A percentile compares a stretch with the other conserved stretches of the same genome.
These are phyloP conservation scores for Penicillium simplicissimum DNA, from an alignment of 495 filamentous ascomycete species.

Conservation along the genomic window DNA sequence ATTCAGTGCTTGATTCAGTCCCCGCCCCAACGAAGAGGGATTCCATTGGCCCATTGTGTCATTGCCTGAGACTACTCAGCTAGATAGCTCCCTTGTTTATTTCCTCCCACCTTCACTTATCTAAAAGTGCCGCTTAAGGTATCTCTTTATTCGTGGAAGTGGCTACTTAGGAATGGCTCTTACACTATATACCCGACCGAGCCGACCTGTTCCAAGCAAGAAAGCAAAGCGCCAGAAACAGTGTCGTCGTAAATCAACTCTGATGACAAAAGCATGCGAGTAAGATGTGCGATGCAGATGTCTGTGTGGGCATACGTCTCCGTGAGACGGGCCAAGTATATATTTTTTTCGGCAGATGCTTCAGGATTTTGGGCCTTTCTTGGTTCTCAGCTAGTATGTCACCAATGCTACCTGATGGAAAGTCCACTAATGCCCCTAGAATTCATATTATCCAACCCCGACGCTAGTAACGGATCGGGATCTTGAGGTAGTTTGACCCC, in stretches of 20 bases:
- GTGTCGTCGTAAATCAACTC: background rate
- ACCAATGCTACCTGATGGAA: background rate
- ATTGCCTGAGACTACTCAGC: background rate
- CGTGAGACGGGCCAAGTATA: background rate
- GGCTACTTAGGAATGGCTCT: background rate
- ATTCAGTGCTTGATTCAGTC: no score
- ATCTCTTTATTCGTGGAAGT: background rate
- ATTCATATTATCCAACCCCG: background rate
- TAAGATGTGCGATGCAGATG: background rate
- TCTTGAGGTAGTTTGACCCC: background rate
- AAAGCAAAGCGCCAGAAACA: background rate
- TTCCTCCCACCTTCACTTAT: background rate
- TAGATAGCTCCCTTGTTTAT: background rate
- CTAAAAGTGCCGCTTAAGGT: background rate
- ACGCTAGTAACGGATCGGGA: background rate
- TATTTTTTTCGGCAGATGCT: background rate
- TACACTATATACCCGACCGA: background rate
- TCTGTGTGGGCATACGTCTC: background rate
- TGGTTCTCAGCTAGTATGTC: background rate
- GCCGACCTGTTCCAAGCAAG: background rate
- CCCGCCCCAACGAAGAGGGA: no score
- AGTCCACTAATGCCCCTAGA: background rate
- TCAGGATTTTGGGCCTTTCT: slow-evolving; percentile 9
- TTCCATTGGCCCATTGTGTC: no score
- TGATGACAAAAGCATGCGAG: background rate